phyloP scores from a whole-genome alignment of 352 stramenopile genomes.

The Plasmopara viticola region DNA sequence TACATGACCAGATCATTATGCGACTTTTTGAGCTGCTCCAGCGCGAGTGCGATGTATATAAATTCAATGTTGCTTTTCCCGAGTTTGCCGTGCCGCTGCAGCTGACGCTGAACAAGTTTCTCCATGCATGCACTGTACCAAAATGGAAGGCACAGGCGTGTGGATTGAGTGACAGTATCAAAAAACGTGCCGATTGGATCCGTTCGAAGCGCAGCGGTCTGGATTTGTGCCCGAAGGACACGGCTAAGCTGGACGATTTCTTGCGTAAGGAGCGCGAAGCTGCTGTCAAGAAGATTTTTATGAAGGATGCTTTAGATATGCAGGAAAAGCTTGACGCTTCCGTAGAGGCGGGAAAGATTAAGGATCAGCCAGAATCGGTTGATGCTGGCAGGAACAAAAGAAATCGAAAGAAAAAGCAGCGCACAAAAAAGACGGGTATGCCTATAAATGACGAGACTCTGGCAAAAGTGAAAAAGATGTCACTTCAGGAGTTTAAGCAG shows the following conservation, averaged over 20 bases:
- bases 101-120: conserved; percentile 87
- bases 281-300: conserved; percentile 83
- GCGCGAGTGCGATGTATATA: conserved; percentile 93
- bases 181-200: conserved; percentile 76
- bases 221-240: conserved; percentile 81
- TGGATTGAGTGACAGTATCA: conserved; percentile 58
- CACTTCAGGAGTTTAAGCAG: conserved; percentile 76
- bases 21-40: conserved; percentile 92
- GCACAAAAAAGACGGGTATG: conserved; percentile 31
- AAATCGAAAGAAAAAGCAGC: conserved; percentile 31
- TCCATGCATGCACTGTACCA: conserved; percentile 63
- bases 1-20: conserved; percentile 89
- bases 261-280: conserved; percentile 71
- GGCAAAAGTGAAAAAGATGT: conserved; percentile 75
- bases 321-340: conserved; percentile 67
- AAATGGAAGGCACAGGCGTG: conserved; percentile 75
- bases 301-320: conserved; percentile 50
- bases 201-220: conserved; percentile 88
- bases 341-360: conserved; percentile 34
- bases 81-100: conserved; percentile 90
- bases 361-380: conserved; percentile 25
- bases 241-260: conserved; percentile 83
- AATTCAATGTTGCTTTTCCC: conserved; percentile 93
- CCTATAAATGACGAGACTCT: conserved; percentile 58
- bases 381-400: conserved; percentile 34